Base-by-base conservation (phyloP, 2,329 filamentous ascomycete species). In the Paecilomyces fulvus region DNA sequence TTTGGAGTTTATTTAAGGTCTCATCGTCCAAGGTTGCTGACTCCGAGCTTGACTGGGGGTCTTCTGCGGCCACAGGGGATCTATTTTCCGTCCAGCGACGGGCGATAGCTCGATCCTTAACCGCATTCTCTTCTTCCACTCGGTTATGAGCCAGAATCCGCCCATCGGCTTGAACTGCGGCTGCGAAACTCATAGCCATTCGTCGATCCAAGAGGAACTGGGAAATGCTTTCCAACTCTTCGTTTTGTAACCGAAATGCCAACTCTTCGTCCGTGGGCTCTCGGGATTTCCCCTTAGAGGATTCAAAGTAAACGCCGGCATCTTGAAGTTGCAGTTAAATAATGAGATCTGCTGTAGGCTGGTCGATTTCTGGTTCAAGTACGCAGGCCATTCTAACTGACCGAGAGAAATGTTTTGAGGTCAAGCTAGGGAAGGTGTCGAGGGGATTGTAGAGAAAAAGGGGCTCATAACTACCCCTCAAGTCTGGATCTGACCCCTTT, bases 181-280 rank as follows among this genome's bases (percentile, higher is more conserved):
- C 48, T 28, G 60, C 57, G n/a, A 66, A 59, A 58, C 64, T 66
- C 51, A 52, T 58, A 49, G 63, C 61, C 63, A 66, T 64, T 9
- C 58, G 56, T 52, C 57, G 58, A 56, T 66, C 63, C 14, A 48
- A 7, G 14, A 62, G 57, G 23, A 49, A 58, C 23, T 58, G 52
- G 28, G 51, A 58, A 25, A 51, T 10, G 17, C n/a, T 46, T 46
- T 62, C 31, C 9, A 64, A 51, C 30, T 64, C 56, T 14, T 63
- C 55, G 20, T 37, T 59, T 52, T 58, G 61, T 17, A 56, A 56
- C n/a, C 37, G 59, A 50, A 55, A 62, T 51, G 43, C 60, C 51
- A 52, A 51, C 51, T 53, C 62, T 58, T 58, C 58, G 48, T 58
- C 56, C 28, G 61, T 55, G 20, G 57, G 61, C 10, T 58, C 55